Evolutionary conservation across 2,329 filamentous ascomycete species (phyloP), one percentile per base, ranked within the genome.

Genomic region (Penicillium sp.): DNA sequence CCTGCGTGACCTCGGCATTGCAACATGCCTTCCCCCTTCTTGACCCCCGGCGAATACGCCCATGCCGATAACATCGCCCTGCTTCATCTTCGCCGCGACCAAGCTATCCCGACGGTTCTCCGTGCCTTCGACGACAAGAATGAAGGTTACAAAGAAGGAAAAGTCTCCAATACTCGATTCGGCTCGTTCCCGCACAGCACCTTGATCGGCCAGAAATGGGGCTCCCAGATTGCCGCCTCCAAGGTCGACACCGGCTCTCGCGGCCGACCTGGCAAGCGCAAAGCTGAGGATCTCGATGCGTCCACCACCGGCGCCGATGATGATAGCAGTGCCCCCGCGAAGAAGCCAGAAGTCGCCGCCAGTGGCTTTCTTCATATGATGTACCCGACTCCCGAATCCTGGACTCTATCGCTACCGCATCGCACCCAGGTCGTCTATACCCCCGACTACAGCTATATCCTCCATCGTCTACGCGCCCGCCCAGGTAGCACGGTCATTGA

Each of bases 191-290:
- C 90, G 0, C 90, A 93, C 70, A 88, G 84, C 10, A 92, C 90
- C 0, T 76, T 93, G 42, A 82, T 96, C 51, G 81, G 85, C 5
- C 80, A 92, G 50, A 89, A 90, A 37, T 97, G 93, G 93, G 94
- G 94, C 24, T 91, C 90, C 6, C 94, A 97, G 71, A 87, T 97
- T 19, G 83, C 91, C 43, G 94, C 94, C 7, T 96, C 92, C 1
- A 85, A 88, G 28, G 92, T 97, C 52, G 91, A 97, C 67, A 97
- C 92, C 0, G 92, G 92, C 11, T 94, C 91, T n/a, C 82, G 92
- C 64, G 91, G 91, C 29, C 83, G 89, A 73, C 49, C 72, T 71
- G 21, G 77, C 37, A 81, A 83, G 56, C 79, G 79, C 34, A 79
- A 80, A 49, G 77, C 70, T 16, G 69, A 70, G 29, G 74, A 76